Evolutionary conservation across 192 early-diverging fungal species (phyloP), one percentile per base, ranked within the genome.

Genomic region (Piromyces finnis): DNA sequence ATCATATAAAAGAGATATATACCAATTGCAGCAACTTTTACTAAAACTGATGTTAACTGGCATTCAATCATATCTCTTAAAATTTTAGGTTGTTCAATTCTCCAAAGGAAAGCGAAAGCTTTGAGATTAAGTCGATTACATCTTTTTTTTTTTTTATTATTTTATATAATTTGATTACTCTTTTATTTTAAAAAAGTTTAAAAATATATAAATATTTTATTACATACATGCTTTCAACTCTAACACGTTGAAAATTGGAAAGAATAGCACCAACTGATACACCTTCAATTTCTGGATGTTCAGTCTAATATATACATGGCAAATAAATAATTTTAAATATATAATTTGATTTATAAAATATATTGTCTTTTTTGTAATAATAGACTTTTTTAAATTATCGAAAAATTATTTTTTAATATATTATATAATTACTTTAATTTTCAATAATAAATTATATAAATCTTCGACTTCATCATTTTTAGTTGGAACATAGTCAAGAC

Each of bases 201-300:
- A 13, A 28, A 22, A 59, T 29, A 81, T 28, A 15, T 13, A 77
- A 26, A 85, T 26, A 29, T 77, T 78, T 26, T 79, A n/a, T 30
- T 77, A 30, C 89, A 79, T 90, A 97, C 87, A 99, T 94, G 85
- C 96, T 86, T 84, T 99, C 95, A 7, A 99, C 95, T 32, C 97
- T 92, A 78, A 97, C 92, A n/a, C 96, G 90, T 84, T 99, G 97
- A 86, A 98, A 99, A 83, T 92, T 95, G 6, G 96, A 98, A 79
- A 99, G 88, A 79, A 99, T 99, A 2, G 97, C 97, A 27, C 97
- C 97, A 26, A 94, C 92, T 29, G 94, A 93, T 11, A 99, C 95
- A 22, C 87, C 97, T 80, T 94, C 83, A 17, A 97, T 88, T 29
- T 95, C 92, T 0, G 96, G 94, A 83, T 94, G 89, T 18, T 86